Evolutionary conservation across 2,329 filamentous ascomycete genomes (phyloP).

Genomic region (Arthrobotrys entomopaga): DNA sequence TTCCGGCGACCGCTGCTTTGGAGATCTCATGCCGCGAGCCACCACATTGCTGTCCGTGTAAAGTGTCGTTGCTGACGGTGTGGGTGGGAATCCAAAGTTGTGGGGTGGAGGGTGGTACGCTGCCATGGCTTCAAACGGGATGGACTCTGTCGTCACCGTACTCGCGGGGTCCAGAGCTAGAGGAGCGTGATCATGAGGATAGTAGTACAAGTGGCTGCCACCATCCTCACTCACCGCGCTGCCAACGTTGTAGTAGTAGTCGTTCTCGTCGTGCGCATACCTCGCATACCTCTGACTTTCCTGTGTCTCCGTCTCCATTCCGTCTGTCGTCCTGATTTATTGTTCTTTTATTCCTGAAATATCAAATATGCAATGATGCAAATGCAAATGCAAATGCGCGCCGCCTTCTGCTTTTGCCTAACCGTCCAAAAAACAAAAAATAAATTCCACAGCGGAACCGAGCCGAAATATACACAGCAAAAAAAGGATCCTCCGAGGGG

Average conservation of each 20-base stretch:
- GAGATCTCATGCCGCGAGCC: slow-evolving; percentile 49
- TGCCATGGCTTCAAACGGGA: slow-evolving; percentile 34
- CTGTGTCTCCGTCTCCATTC: slow-evolving; percentile 19
- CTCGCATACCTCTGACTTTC: slow-evolving; percentile 36
- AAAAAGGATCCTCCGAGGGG: neutral
- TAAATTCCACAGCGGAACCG: neutral
- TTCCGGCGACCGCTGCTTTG: slow-evolving; percentile 43
- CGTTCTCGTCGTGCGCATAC: slow-evolving; percentile 44
- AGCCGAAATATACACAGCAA: neutral
- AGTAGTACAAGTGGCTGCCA: slow-evolving; percentile 43
- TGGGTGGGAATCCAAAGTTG: slow-evolving; percentile 48
- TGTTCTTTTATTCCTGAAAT: slow-evolving; percentile 4
- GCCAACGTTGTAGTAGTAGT: slow-evolving; percentile 51
- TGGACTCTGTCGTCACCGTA: slow-evolving; percentile 34
- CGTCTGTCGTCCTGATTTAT: slow-evolving; percentile 5
- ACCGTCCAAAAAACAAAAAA: neutral
- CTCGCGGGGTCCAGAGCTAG: slow-evolving; percentile 34
- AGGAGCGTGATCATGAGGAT: slow-evolving; percentile 32
- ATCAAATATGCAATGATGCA: slow-evolving; percentile 5
- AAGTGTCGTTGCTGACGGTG: slow-evolving; percentile 47
- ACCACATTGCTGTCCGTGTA: slow-evolving; percentile 49
- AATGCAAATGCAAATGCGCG: neutral
- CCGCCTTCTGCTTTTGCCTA: slow-evolving; percentile 29
- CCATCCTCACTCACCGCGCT: slow-evolving; percentile 42
- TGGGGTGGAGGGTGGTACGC: slow-evolving; percentile 43